These are phyloP conservation scores for Talaromyces sp. DNA, from an alignment of 2,329 filamentous ascomycete genomes.

Conservation along the genomic window DNA sequence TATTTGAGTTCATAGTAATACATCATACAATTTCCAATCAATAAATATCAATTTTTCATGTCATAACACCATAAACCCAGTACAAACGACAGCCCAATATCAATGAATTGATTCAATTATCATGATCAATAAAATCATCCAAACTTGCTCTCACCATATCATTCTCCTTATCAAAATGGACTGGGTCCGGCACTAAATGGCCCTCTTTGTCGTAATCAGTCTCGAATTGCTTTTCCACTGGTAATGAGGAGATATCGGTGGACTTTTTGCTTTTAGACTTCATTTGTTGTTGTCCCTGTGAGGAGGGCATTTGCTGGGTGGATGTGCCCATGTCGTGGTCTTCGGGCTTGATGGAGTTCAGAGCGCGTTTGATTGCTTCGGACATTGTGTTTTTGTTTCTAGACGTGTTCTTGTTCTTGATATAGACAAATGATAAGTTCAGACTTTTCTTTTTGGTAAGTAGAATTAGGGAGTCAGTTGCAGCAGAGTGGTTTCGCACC, in stretches of 20 bases:
- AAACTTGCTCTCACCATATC: slow-evolving; percentile 10
- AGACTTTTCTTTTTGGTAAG: too few species aligned
- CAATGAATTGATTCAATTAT: background rate
- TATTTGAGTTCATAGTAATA: background rate
- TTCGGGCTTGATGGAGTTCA: background rate
- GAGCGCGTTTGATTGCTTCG: background rate
- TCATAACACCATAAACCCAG: background rate
- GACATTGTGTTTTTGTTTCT: background rate
- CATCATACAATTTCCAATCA: background rate
- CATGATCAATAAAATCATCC: slow-evolving; percentile 7
- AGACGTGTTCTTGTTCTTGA: background rate
- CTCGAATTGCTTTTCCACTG: slow-evolving; percentile 11
- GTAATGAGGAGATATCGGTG: slow-evolving; percentile 3
- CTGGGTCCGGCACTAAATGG: slow-evolving; percentile 8
- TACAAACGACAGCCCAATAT: background rate
- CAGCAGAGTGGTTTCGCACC: background rate
- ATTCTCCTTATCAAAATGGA: slow-evolving; percentile 8
- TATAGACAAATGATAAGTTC: background rate
- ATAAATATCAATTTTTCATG: background rate
- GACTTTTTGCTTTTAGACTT: background rate
- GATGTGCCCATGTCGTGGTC: background rate
- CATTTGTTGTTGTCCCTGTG: background rate
- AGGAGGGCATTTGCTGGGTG: background rate
- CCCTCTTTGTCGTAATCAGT: slow-evolving; percentile 10
- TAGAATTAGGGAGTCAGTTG: background rate